A percentile compares a stretch with the other conserved stretches of the same genome.
Evolutionary conservation across 148 eudicot genomes (phyloP).

Genomic region (Rhododendron vialii): DNA sequence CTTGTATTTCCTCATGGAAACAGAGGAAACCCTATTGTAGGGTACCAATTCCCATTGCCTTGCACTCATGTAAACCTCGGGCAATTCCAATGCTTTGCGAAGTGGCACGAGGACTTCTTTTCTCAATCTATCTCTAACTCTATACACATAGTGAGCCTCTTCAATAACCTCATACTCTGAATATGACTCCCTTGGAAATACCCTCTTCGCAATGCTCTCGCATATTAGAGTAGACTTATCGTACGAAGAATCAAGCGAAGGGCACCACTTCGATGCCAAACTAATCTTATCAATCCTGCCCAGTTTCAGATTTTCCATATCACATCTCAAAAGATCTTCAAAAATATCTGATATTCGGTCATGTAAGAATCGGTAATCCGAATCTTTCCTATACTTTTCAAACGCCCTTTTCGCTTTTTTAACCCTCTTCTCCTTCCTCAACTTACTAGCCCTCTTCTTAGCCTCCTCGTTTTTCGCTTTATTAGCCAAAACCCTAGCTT

Average conservation of each 20-base stretch:
- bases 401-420: slow-evolving; percentile 13
- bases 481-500: not conserved
- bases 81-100: not conserved
- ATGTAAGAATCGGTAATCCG: slow-evolving; percentile 19
- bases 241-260: not conserved
- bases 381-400: slow-evolving; percentile 13
- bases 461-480: not conserved
- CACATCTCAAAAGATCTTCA: slow-evolving; percentile 18
- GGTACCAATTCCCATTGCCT: not conserved
- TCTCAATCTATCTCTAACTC: slow-evolving; percentile 5
- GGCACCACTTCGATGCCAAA: slow-evolving; percentile 39
- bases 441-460: slow-evolving; percentile 10
- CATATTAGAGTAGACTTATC: not conserved
- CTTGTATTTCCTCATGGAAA: slow-evolving; percentile 2
- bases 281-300: slow-evolving; percentile 11
- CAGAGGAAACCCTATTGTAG: not conserved
- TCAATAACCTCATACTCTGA: not conserved
- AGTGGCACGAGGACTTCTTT: not conserved
- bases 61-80: slow-evolving; percentile 3
- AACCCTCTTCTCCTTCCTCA: slow-evolving; percentile 18
- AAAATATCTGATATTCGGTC: slow-evolving; percentile 21
- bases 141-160: slow-evolving; percentile 4
- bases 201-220: not conserved
- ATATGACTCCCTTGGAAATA: not conserved
- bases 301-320: slow-evolving; percentile 13